These are phyloP conservation scores for Chaetomium olivaceum DNA, from an alignment of 2,329 filamentous ascomycete genomes.

Conservation along the genomic window DNA sequence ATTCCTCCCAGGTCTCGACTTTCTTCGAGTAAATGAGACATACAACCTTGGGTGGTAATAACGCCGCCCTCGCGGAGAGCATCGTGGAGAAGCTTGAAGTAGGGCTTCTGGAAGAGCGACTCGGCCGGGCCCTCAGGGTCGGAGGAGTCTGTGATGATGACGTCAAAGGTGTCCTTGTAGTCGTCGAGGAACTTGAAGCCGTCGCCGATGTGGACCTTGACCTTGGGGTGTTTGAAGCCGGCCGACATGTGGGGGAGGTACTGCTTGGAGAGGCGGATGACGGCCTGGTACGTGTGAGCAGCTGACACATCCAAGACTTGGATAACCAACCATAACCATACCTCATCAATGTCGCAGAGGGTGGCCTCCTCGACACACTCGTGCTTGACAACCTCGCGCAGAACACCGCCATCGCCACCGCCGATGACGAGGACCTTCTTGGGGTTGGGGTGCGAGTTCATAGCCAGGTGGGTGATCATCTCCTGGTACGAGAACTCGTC, in stretches of 20 bases:
- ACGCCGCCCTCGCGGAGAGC: conserved; percentile 94
- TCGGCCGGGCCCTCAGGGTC: conserved; percentile 97
- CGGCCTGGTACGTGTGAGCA: conserved; percentile 57
- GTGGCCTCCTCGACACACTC: conserved; percentile 93
- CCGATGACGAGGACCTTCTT: conserved; percentile 99
- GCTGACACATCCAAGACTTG: neutral
- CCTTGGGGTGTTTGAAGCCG: conserved; percentile 91
- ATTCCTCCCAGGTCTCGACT: conserved; percentile 34
- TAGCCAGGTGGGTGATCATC: conserved; percentile 98
- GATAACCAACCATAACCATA: conserved; percentile 41
- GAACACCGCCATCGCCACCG: conserved; percentile 93
- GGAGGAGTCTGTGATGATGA: conserved; percentile 98
- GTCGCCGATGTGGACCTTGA: conserved; percentile 89
- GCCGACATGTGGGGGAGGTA: conserved; percentile 93
- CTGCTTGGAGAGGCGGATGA: conserved; percentile 97
- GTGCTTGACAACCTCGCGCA: conserved; percentile 99
- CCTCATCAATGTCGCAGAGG: conserved; percentile 98
- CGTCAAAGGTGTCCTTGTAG: conserved; percentile 96
- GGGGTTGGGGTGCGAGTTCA: conserved; percentile 97
- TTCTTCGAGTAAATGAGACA: conserved; percentile 66
- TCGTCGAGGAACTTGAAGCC: conserved; percentile 98
- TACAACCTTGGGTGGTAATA: conserved; percentile 99
- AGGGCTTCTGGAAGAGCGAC: conserved; percentile 96
- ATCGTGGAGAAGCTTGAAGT: conserved; percentile 90
- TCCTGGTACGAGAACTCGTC: conserved; percentile 99